A percentile compares a stretch with the other conserved stretches of the same genome.
Conservation (phyloP, 768 basidiomycete species). For the Tylopilus intermedius region DNA sequence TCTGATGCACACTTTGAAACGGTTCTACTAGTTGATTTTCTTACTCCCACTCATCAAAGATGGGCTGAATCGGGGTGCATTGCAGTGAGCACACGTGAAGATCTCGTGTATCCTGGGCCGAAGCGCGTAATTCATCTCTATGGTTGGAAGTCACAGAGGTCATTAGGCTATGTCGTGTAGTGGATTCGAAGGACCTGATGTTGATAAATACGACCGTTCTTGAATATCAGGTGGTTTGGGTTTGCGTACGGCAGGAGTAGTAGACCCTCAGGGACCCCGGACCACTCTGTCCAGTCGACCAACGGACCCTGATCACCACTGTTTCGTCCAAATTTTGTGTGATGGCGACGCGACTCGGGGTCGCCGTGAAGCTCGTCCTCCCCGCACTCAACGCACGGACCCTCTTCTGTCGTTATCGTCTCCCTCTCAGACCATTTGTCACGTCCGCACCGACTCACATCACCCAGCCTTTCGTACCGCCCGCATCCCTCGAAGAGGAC, state of each 20-base stretch:
- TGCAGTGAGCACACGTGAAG: too few species aligned
- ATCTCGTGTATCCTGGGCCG: too few species aligned
- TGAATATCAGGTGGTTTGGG: neutral
- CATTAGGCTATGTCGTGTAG: neutral
- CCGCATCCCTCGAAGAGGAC: constrained; percentile 20
- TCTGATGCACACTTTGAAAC: too few species aligned
- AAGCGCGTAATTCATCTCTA: too few species aligned
- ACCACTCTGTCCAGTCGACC: too few species aligned
- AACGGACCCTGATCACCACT: too few species aligned
- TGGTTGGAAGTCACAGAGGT: too few species aligned
- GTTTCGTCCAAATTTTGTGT: neutral
- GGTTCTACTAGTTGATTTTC: too few species aligned
- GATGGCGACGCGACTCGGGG: constrained; percentile 11
- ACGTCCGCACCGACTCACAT: constrained; percentile 3
- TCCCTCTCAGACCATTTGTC: constrained; percentile 9
- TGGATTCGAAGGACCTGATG: neutral
- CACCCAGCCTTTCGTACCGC: constrained; percentile 21
- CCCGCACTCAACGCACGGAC: constrained; percentile 5
- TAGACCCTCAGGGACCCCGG: too few species aligned
- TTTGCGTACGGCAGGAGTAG: neutral
- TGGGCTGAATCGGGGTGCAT: too few species aligned
- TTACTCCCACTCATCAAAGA: too few species aligned
- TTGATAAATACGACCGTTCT: neutral
- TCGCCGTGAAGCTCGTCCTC: constrained; percentile 4
- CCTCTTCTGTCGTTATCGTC: neutral